Evolutionary conservation across 176 grass and related monocot species (phyloP).

Genomic region (Eragrostis nindensis): DNA sequence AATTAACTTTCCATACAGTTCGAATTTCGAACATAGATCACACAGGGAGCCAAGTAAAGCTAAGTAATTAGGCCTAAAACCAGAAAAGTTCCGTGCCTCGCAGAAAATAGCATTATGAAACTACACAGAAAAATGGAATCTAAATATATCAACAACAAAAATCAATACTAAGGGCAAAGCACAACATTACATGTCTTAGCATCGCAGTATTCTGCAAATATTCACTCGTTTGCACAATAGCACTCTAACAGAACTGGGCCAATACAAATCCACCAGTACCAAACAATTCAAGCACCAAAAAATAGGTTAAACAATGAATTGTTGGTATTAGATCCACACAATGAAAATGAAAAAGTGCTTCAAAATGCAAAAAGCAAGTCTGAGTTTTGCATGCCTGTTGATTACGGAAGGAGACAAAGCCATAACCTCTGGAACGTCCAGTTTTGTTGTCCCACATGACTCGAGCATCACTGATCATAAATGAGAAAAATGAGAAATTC

Average conservation of each 20-base stretch:
- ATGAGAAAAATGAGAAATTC: conserved; percentile 30
- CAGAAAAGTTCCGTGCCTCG: background rate
- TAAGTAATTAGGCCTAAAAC: background rate
- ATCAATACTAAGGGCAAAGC: background rate
- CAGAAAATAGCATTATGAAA: background rate
- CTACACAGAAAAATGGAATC: background rate
- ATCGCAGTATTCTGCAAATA: conserved; percentile 4
- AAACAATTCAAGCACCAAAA: conserved; percentile 29
- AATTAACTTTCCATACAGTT: background rate
- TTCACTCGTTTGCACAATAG: conserved; percentile 11
- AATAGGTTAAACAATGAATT: conserved; percentile 26
- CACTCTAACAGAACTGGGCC: background rate
- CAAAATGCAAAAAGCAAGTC: conserved; percentile 29
- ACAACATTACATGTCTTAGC: conserved; percentile 11
- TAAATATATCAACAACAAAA: background rate
- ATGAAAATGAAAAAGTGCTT: conserved; percentile 25
- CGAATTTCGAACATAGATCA: conserved; percentile 1
- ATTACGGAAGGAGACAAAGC: conserved; percentile 87
- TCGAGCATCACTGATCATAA: conserved; percentile 73
- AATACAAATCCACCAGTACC: conserved; percentile 1
- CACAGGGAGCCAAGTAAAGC: background rate
- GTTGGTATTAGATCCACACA: background rate
- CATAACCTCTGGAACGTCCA: conserved; percentile 86
- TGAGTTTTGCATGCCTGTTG: conserved; percentile 61
- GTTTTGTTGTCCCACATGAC: conserved; percentile 97